A percentile compares a stretch with the other conserved stretches of the same genome.
Conservation (phyloP, 2,329 filamentous ascomycete genomes). For the Didymosphaeria variabile region DNA sequence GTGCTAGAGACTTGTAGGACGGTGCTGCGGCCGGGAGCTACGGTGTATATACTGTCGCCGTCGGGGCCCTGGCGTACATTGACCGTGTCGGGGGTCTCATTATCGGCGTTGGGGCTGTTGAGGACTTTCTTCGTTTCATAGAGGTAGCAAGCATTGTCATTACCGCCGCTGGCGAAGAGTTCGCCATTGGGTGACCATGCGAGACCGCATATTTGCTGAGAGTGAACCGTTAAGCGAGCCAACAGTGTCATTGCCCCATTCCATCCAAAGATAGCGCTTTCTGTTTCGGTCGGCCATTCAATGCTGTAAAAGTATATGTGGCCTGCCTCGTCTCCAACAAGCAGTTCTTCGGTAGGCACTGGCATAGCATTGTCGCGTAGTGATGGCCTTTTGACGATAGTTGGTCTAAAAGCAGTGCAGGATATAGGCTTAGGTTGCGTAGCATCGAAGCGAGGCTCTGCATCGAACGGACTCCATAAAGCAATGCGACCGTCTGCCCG, state of each 20-base stretch:
- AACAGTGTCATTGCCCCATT: constrained; percentile 80
- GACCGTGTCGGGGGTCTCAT: constrained; percentile 24
- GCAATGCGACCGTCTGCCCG: constrained; percentile 79
- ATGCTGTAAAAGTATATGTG: constrained; percentile 88
- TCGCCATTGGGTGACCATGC: constrained; percentile 81
- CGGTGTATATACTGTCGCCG: constrained; percentile 46
- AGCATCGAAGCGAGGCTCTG: constrained; percentile 76
- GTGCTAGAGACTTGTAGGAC: constrained; percentile 61
- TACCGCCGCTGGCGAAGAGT: constrained; percentile 86
- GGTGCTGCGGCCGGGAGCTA: constrained; percentile 41
- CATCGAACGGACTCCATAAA: constrained; percentile 79
- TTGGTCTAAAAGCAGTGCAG: constrained; percentile 83
- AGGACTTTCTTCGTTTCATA: constrained; percentile 74
- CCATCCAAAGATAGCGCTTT: constrained; percentile 76
- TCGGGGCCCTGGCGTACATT: constrained; percentile 37
- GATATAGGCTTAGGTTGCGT: constrained; percentile 77
- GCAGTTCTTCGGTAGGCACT: constrained; percentile 80
- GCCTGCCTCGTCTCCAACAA: constrained; percentile 85
- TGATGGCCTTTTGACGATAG: constrained; percentile 60
- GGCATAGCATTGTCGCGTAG: constrained; percentile 58
- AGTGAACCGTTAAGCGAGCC: constrained; percentile 79
- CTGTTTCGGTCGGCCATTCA: constrained; percentile 74
- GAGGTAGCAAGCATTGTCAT: constrained; percentile 88
- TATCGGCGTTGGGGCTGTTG: constrained; percentile 21
- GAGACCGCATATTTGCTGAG: constrained; percentile 92